Conservation (phyloP, 2,329 filamentous ascomycete species). For the Trichoderma guizhouense region DNA sequence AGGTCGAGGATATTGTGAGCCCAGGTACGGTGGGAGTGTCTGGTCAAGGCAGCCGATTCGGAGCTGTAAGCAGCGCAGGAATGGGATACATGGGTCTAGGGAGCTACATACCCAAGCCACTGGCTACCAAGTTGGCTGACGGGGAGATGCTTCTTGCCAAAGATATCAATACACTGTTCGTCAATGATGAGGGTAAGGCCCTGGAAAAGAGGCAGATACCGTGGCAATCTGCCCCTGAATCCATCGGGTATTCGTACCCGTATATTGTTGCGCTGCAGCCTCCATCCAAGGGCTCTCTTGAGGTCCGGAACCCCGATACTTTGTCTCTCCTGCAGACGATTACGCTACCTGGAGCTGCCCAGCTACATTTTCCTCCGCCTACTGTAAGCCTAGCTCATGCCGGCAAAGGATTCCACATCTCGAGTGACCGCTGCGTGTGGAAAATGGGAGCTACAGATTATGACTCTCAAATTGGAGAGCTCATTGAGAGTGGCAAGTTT, state of each 20-base stretch:
- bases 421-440: conserved; percentile 89
- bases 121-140: conserved; percentile 77
- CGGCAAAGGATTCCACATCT: conserved; percentile 91
- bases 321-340: conserved; percentile 86
- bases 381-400: conserved; percentile 93
- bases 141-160: conserved; percentile 92
- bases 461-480: conserved; percentile 79
- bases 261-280: conserved; percentile 87
- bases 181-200: conserved; percentile 77
- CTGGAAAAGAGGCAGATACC: conserved; percentile 85
- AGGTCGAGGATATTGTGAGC: conserved; percentile 74
- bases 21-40: conserved; percentile 66
- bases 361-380: conserved; percentile 87
- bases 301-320: conserved; percentile 90
- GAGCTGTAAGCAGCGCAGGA: conserved; percentile 75
- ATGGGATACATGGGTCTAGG: conserved; percentile 98
- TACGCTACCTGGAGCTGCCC: conserved; percentile 72
- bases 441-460: conserved; percentile 93
- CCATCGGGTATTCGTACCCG: conserved; percentile 93
- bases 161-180: conserved; percentile 92
- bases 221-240: conserved; percentile 84
- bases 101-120: conserved; percentile 84
- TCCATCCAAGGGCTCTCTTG: conserved; percentile 76
- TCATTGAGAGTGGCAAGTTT: conserved; percentile 69
- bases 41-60: conserved; percentile 69